Evolutionary conservation across 352 stramenopile genomes (phyloP).

Genomic region (Globisporangium cystogenes): DNA sequence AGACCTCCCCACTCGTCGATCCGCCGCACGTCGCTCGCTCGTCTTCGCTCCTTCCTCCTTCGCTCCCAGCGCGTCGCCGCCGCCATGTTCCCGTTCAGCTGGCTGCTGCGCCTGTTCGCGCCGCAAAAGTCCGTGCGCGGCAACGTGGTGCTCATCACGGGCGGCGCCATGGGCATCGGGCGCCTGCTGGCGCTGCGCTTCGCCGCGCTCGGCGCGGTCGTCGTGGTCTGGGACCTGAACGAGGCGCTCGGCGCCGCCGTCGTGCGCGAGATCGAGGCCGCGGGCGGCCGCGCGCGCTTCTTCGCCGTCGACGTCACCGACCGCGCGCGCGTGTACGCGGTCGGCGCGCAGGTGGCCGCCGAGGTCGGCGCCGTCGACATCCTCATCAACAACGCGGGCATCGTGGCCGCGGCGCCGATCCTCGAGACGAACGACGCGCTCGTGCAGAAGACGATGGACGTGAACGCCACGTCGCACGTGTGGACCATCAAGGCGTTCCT

Average conservation of each 20-base stretch:
- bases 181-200: slow-evolving; percentile 34
- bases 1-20: no score
- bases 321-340: slow-evolving; percentile 21
- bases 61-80: no score
- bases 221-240: slow-evolving; percentile 39
- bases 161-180: slow-evolving; percentile 46
- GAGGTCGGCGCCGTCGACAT: slow-evolving; percentile 33
- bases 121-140: slow-evolving; percentile 34
- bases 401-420: slow-evolving; percentile 36
- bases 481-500: slow-evolving; percentile 43
- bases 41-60: neutral
- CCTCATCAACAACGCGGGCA: slow-evolving; percentile 48
- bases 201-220: slow-evolving; percentile 25
- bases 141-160: slow-evolving; percentile 50
- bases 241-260: slow-evolving; percentile 18
- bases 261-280: slow-evolving; percentile 24
- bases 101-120: neutral
- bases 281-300: slow-evolving; percentile 17
- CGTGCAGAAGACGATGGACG: slow-evolving; percentile 29
- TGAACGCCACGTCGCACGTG: slow-evolving; percentile 39
- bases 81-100: neutral
- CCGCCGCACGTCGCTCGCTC: no score
- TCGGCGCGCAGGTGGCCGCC: slow-evolving; percentile 13
- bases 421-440: slow-evolving; percentile 29
- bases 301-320: slow-evolving; percentile 34